Percentiles rank a stretch among this genome's conserved stretches.
These are phyloP conservation scores for Nigrospora sphaerica DNA, from an alignment of 2,329 filamentous ascomycete genomes.

Conservation along the genomic window DNA sequence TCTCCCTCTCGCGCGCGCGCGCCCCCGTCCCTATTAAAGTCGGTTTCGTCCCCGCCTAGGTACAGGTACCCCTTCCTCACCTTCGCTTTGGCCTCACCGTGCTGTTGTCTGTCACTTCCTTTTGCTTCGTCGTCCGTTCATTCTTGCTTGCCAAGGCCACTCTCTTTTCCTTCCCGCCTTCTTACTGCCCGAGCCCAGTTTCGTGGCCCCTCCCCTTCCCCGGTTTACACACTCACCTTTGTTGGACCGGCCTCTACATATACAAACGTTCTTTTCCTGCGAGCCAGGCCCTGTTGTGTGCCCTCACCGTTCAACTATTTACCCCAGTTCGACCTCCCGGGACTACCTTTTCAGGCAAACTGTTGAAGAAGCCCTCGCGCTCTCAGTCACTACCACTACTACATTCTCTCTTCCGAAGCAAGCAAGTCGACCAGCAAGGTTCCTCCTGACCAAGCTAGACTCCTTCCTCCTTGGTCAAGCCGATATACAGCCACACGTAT, in stretches of 20 bases:
- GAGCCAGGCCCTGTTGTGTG: background rate
- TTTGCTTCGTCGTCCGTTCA: conserved; percentile 1
- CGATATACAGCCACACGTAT: background rate
- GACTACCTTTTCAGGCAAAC: no score
- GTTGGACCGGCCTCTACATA: background rate
- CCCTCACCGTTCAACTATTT: background rate
- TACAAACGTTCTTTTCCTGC: background rate
- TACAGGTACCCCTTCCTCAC: background rate
- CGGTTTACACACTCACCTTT: no score
- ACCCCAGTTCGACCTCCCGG: no score
- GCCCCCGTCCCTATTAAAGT: background rate
- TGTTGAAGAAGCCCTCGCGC: no score
- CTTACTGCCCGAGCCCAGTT: no score
- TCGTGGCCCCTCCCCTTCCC: no score
- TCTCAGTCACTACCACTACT: no score
- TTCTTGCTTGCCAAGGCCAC: no score
- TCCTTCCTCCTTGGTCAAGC: no score
- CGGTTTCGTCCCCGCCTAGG: background rate
- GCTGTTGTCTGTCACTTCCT: conserved; percentile 2
- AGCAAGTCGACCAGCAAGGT: background rate
- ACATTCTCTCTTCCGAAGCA: background rate
- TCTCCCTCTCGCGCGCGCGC: background rate
- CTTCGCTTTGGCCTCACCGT: background rate
- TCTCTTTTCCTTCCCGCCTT: no score
- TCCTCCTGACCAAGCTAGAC: background rate